phyloP scores from a whole-genome alignment of 192 early-diverging fungal genomes.

The Backusella psychrophila region DNA sequence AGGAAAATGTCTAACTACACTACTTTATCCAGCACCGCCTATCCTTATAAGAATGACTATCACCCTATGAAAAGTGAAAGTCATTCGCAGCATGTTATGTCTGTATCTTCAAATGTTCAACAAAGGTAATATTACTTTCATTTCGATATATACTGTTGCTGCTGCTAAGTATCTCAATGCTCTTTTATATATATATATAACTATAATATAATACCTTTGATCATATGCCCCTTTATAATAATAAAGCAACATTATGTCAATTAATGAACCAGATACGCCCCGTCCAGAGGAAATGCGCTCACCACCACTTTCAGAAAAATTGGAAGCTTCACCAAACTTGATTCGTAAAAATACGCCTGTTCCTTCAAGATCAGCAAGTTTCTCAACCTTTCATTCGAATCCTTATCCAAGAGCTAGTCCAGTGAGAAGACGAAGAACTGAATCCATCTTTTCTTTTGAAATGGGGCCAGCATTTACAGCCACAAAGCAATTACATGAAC shows the following conservation, averaged over 20 bases:
- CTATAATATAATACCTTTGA: neutral
- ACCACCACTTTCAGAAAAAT: constrained; percentile 3
- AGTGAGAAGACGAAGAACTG: constrained; percentile 40
- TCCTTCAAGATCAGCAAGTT: constrained; percentile 17
- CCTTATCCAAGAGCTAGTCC: constrained; percentile 22
- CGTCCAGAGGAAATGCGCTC: constrained; percentile 19
- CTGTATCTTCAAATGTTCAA: neutral
- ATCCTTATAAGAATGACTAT: neutral
- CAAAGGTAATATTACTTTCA: neutral
- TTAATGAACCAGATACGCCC: constrained; percentile 30
- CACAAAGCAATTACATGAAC: constrained; percentile 60
- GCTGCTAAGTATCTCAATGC: neutral
- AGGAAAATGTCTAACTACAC: neutral
- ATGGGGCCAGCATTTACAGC: constrained; percentile 68
- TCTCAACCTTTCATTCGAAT: constrained; percentile 22
- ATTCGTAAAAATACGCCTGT: constrained; percentile 9
- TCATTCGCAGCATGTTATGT: neutral
- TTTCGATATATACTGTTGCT: neutral
- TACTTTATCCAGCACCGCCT: neutral
- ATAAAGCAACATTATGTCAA: constrained; percentile 20
- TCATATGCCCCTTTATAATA: neutral
- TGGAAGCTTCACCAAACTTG: constrained; percentile 7
- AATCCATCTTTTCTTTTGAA: constrained; percentile 43
- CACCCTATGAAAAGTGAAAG: neutral
- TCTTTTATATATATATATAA: neutral